Base-by-base conservation (phyloP, 148 eudicot species). In the Nepenthes mirabilis region DNA sequence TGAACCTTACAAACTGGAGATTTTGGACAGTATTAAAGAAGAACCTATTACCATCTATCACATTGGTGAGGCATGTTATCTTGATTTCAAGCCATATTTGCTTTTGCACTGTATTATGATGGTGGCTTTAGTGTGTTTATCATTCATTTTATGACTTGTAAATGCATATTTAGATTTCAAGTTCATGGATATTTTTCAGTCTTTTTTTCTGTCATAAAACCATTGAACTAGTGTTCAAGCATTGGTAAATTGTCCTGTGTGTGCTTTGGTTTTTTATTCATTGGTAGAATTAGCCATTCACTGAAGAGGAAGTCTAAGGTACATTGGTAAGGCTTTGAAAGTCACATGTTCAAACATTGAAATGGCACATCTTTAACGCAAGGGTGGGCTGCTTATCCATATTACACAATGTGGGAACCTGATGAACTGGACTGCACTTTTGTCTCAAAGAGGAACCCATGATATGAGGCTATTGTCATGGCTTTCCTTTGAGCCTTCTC, bases 31-130 rank as follows among this genome's bases (percentile, higher is more conserved):
- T 70, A 89, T 93, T 53, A 86, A 84, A 71, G 86, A 86, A 67
- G 99, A 89, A 61, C 91, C 97, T 58, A 93, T 93, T 64, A 89
- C 99, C 45, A 89, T 93, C 67, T 93, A 93, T 71, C 99, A 93
- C 63, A 86, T 93, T 47, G 99, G 99, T 88, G 70, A 68, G 64
- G 40, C 67, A 59, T 68, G 49, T 56, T 59, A 34, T 67, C 37
- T 52, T 59, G 59, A 47, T 61, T 58, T 13, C 62, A 8, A 7
- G 35, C n/a, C 13, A 56, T 56, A 32, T 34, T 56, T 56, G 10
- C 2, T 56, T 34, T 9, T 56, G 10, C 1, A 11, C 5, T 56
- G 14, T 56, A 14, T 56, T 7, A 33, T 56, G 58, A 12, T 33
- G 9, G 7, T 48, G 35, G 48, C 40, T 47, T 5, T 33, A 11